phyloP scores from a whole-genome alignment of 108 stramenopile genomes.

The Skeletonema potamos region DNA sequence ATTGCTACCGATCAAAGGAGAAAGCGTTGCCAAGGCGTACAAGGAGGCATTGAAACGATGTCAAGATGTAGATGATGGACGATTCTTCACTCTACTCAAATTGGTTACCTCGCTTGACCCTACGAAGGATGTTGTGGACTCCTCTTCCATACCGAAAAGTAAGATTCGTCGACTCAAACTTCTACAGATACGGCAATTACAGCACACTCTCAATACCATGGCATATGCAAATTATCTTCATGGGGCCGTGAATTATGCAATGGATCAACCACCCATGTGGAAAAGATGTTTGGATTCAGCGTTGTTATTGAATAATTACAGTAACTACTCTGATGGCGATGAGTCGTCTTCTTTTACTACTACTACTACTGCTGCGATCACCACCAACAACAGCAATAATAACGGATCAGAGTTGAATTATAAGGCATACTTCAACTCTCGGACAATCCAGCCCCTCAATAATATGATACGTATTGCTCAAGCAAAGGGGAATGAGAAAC shows the following conservation, averaged over 20 bases:
- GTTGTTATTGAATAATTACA: not conserved
- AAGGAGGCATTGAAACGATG: conserved; percentile 27
- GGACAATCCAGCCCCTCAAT: conserved; percentile 46
- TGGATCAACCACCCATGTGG: conserved; percentile 32
- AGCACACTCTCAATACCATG: not conserved
- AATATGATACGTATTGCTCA: conserved; percentile 62
- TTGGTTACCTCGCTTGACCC: not conserved
- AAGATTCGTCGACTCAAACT: not conserved
- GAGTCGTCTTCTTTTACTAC: no score
- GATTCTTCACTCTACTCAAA: conserved; percentile 27
- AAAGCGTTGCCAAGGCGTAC: not conserved
- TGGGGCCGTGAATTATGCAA: conserved; percentile 14
- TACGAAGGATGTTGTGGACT: not conserved
- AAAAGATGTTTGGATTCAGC: conserved; percentile 41
- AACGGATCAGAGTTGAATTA: conserved; percentile 2
- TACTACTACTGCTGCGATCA: no score
- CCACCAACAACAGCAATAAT: not conserved
- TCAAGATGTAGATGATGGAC: conserved; percentile 32
- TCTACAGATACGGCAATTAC: not conserved
- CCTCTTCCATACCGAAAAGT: not conserved
- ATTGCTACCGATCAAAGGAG: not conserved
- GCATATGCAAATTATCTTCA: conserved; percentile 31
- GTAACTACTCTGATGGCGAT: not conserved
- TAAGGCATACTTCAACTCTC: conserved; percentile 13
- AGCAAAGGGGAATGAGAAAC: conserved; percentile 55